Evolutionary conservation across 202 grass and related monocot species (phyloP).

Genomic region (Carex sylvatica): DNA sequence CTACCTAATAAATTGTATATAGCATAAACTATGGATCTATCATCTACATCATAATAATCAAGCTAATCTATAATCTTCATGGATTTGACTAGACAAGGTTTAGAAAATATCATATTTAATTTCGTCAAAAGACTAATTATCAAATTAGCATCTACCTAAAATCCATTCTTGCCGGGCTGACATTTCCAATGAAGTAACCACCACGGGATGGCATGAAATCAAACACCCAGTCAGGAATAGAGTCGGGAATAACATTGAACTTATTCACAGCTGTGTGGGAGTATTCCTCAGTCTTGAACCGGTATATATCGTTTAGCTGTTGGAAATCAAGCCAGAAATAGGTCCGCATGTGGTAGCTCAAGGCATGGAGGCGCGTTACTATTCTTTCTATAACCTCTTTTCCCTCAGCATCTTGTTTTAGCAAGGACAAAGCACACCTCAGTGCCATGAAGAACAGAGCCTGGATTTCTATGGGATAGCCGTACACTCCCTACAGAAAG

Average conservation of each 20-base stretch:
- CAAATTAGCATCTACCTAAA: slow-evolving; percentile 36
- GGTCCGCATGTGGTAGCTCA: slow-evolving; percentile 83
- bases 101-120: neutral
- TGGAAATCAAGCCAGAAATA: slow-evolving; percentile 96
- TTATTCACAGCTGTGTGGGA: slow-evolving; percentile 97
- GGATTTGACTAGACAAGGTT: neutral
- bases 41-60: neutral
- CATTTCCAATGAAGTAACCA: slow-evolving; percentile 96
- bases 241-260: slow-evolving; percentile 95
- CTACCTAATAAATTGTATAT: neutral
- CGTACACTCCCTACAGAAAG: slow-evolving; percentile 68
- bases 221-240: slow-evolving; percentile 90
- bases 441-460: slow-evolving; percentile 91
- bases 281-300: slow-evolving; percentile 92
- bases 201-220: slow-evolving; percentile 89
- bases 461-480: slow-evolving; percentile 96
- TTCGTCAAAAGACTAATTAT: slow-evolving; percentile 1
- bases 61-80: neutral
- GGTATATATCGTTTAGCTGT: slow-evolving; percentile 80
- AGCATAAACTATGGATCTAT: neutral
- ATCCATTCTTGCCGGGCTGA: slow-evolving; percentile 90
- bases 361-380: slow-evolving; percentile 66
- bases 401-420: slow-evolving; percentile 63
- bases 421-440: slow-evolving; percentile 67
- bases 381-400: slow-evolving; percentile 77